Base-by-base conservation (phyloP, 371 early-diverging fungal species). In the Mucor mucedo region DNA sequence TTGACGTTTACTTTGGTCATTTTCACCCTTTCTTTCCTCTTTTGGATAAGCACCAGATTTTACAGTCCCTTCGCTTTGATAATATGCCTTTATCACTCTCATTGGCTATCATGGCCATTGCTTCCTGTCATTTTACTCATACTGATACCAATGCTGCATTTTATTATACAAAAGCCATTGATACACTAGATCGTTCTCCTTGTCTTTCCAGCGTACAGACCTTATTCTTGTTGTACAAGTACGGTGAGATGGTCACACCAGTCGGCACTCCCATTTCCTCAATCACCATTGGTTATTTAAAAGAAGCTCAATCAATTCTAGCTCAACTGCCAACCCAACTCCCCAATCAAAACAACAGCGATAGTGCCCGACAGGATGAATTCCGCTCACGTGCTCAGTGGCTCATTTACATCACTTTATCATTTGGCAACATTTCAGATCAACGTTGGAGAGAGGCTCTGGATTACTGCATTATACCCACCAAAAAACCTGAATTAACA, bases 11-110 rank as follows among this genome's bases (percentile, higher is more conserved):
- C 76, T 91, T 92, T 74, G 70, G 76, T 40, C 77, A 76, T 56
- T 77, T 90, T 13, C 85, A 92, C 71, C 85, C 87, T 0, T 83
- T 79, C 54, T 79, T 87, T 32, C 90, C 91, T 2, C 65, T 89
- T 21, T 59, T 89, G 27, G 32, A 60, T 39, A 39, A 62, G 54
- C 47, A 50, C 42, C n/a, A 50, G 52, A 30, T 44, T 4, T 3
- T 21, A 47, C 59, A 62, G 30, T 52, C 60, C 33, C 28, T 58
- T 21, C 5, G 40, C 30, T 49, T 35, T 33, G 41, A 54, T 30
- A 28, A 13, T 5, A 9, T 62, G 44, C 60, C 61, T 28, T 33
- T 42, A 0, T 42, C 62, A 50, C 29, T 65, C 13, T 58, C 52
- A 42, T 54, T 30, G 21, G 62, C 62, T 50, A 35, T 65, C 7